Percentiles rank a stretch among this genome's conserved stretches.
Evolutionary conservation across 345 rosid species (phyloP).

Genomic region (Camelina hispida): DNA sequence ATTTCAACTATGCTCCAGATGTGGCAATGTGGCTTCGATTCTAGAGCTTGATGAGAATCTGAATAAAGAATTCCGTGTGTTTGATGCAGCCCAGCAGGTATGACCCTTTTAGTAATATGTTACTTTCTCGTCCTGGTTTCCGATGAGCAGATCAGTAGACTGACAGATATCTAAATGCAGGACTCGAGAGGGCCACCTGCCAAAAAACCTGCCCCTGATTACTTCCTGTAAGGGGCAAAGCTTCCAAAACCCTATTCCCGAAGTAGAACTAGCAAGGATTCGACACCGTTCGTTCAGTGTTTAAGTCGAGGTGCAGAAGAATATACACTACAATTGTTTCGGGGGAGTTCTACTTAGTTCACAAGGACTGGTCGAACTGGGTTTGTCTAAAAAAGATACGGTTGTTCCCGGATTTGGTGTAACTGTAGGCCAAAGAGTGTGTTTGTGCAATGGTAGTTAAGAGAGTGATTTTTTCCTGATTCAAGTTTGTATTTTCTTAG

Average conservation of each 20-base stretch:
- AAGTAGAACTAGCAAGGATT: not conserved
- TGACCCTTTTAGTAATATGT: conserved; percentile 17
- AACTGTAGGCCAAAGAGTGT: conserved; percentile 23
- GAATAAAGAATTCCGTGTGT: conserved; percentile 79
- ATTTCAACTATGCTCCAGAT: conserved; percentile 54
- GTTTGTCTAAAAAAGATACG: conserved; percentile 5
- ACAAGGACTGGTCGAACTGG: not conserved
- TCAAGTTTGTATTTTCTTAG: conserved; percentile 29
- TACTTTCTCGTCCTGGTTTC: not conserved
- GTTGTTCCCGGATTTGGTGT: conserved; percentile 29
- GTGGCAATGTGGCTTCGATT: conserved; percentile 96
- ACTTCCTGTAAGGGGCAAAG: conserved; percentile 64
- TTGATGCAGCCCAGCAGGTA: conserved; percentile 96
- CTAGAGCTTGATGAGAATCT: conserved; percentile 91
- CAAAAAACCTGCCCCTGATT: conserved; percentile 93
- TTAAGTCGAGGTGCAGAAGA: conserved; percentile 26
- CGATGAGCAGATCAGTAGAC: not conserved
- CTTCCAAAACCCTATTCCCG: conserved; percentile 8
- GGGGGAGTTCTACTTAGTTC: conserved; percentile 14
- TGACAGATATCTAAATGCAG: conserved; percentile 51
- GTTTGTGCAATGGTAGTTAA: not conserved
- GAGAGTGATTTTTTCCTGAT: conserved; percentile 10
- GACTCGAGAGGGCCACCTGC: conserved; percentile 92
- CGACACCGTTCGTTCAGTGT: conserved; percentile 6
- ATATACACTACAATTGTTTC: conserved; percentile 18